phyloP scores from a whole-genome alignment of 2,329 filamentous ascomycete species.

The Phyllosticta paracitricarpa region DNA sequence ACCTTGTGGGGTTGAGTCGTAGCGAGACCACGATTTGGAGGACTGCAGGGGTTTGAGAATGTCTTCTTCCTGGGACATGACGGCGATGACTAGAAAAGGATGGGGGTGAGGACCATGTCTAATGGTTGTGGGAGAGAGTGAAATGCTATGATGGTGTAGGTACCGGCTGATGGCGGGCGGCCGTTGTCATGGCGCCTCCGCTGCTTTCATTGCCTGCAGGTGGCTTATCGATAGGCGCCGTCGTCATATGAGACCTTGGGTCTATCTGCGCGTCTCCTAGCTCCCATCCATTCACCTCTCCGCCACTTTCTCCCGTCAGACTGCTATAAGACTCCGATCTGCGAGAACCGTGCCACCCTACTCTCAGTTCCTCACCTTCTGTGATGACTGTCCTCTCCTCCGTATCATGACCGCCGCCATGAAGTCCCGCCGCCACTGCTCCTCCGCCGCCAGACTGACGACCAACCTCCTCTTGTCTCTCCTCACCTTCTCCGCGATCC shows the following conservation, averaged over 20 bases:
- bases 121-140: neutral
- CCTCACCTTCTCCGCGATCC: conserved; percentile 45
- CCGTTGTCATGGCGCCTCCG: no score
- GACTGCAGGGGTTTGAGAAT: conserved; percentile 29
- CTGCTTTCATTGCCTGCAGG: neutral
- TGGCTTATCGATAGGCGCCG: neutral
- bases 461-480: conserved; percentile 56
- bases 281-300: neutral
- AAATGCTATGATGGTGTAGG: no score
- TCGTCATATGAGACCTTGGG: neutral
- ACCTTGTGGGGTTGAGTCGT: conserved; percentile 28
- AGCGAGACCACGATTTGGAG: conserved; percentile 40
- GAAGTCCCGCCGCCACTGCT: conserved; percentile 9
- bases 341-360: no score
- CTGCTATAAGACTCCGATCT: neutral
- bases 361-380: conserved; percentile 7
- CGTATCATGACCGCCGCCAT: conserved; percentile 15
- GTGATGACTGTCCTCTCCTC: conserved; percentile 20
- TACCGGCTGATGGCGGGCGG: no score
- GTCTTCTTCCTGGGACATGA: conserved; percentile 18
- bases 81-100: conserved; percentile 2
- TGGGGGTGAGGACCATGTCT: conserved; percentile 2
- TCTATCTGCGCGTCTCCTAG: neutral
- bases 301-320: neutral
- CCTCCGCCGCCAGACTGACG: conserved; percentile 9